Conservation (phyloP, 352 stramenopile genomes). For the Lagenidium sp. region DNA sequence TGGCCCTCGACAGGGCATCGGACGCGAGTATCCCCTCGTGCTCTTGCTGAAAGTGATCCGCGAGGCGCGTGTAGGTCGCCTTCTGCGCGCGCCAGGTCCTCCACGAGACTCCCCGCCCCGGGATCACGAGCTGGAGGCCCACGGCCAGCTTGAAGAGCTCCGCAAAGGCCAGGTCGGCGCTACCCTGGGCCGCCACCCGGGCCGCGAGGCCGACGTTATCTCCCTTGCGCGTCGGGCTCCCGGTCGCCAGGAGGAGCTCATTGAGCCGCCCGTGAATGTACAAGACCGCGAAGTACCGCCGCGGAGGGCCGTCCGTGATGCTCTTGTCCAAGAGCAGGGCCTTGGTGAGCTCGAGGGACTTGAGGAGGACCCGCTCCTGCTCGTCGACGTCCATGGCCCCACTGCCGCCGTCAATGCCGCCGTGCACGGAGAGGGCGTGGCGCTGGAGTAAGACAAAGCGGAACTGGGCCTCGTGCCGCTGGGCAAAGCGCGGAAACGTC, state of each 20-base stretch:
- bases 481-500: constrained; percentile 43
- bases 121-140: constrained; percentile 1
- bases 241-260: constrained; percentile 25
- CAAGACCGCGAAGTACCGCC: constrained; percentile 29
- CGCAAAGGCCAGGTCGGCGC: constrained; percentile 32
- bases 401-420: too few relatives aligned
- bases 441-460: constrained; percentile 49
- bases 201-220: constrained; percentile 13
- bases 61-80: constrained; percentile 36
- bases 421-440: constrained; percentile 33
- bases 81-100: constrained; percentile 26
- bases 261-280: constrained; percentile 57
- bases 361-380: constrained; percentile 22
- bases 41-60: constrained; percentile 34
- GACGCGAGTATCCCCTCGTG: constrained; percentile 35
- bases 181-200: constrained; percentile 12
- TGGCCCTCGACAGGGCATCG: constrained; percentile 36
- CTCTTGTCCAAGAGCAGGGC: constrained; percentile 29
- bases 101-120: constrained; percentile 14
- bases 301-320: constrained; percentile 17
- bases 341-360: constrained; percentile 48
- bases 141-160: constrained; percentile 27
- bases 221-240: neutral
- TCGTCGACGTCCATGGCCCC: constrained; percentile 4
- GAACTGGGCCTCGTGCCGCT: constrained; percentile 24